phyloP scores from a whole-genome alignment of 2,329 filamentous ascomycete genomes.

The Penicillium sp. region DNA sequence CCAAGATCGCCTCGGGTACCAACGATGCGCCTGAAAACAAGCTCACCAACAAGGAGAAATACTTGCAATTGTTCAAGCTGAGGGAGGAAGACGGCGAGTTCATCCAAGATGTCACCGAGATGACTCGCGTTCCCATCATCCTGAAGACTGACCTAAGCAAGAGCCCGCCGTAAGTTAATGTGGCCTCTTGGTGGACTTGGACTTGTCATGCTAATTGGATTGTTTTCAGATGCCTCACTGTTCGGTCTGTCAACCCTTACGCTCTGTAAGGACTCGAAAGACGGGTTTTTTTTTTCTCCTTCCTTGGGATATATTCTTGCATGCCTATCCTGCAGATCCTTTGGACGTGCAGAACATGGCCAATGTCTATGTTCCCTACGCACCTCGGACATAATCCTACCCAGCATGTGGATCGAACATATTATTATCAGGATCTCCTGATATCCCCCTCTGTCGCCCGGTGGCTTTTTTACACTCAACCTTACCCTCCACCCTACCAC shows the following conservation, averaged over 20 bases:
- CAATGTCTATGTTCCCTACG: constrained; percentile 4
- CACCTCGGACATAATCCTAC: constrained; percentile 25
- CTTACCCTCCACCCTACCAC: constrained; percentile 6
- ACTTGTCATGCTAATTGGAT: constrained; percentile 21
- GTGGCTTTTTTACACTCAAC: constrained; percentile 7
- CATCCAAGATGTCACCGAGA: constrained; percentile 97
- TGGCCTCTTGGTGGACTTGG: background rate
- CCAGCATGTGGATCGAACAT: constrained; percentile 24
- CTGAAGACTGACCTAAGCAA: constrained; percentile 97
- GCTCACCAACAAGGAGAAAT: constrained; percentile 92
- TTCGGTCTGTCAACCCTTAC: constrained; percentile 52
- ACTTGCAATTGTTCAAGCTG: constrained; percentile 81
- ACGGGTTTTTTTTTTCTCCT: constrained; percentile 12
- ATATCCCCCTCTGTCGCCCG: constrained; percentile 9
- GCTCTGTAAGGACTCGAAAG: constrained; percentile 39
- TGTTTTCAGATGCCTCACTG: constrained; percentile 47
- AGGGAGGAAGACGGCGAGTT: constrained; percentile 91
- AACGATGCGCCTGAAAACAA: constrained; percentile 73
- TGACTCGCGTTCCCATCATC: constrained; percentile 96
- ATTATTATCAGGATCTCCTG: constrained; percentile 21
- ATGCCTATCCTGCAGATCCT: constrained; percentile 27
- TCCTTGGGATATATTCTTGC: constrained; percentile 26
- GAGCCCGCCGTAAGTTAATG: constrained; percentile 89
- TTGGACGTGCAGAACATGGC: constrained; percentile 13
- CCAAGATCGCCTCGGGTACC: constrained; percentile 70